phyloP scores from a whole-genome alignment of 1,139 yeast species.

The Blastobotrys malaysiensis region DNA sequence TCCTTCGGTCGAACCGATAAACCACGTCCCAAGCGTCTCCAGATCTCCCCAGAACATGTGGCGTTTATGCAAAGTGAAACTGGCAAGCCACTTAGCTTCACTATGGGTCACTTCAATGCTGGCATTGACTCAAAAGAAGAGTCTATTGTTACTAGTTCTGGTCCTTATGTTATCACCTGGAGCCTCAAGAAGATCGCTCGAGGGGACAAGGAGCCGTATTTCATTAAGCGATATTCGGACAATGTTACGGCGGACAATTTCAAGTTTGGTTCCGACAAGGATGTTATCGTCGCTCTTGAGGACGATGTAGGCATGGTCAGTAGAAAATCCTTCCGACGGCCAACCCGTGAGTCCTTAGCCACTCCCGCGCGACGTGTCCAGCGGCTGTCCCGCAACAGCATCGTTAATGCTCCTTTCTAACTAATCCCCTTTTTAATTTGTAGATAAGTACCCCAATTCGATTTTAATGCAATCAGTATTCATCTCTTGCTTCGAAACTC shows the following conservation, averaged over 20 bases:
- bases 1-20: conserved; percentile 60
- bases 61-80: conserved; percentile 55
- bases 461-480: neutral
- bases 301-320: conserved; percentile 67
- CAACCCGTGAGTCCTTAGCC: conserved; percentile 45
- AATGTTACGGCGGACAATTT: conserved; percentile 73
- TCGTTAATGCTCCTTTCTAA: conserved; percentile 32
- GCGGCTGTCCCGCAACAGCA: conserved; percentile 27
- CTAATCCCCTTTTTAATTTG: neutral
- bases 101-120: conserved; percentile 71
- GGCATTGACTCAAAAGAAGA: conserved; percentile 61
- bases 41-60: conserved; percentile 66
- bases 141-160: conserved; percentile 67
- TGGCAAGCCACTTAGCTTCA: conserved; percentile 50
- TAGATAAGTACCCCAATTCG: neutral
- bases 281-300: conserved; percentile 63
- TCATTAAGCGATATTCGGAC: conserved; percentile 57
- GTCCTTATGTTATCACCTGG: conserved; percentile 82
- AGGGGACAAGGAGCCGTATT: conserved; percentile 53
- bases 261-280: conserved; percentile 64
- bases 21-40: conserved; percentile 65
- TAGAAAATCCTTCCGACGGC: conserved; percentile 51
- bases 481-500: conserved; percentile 31
- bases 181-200: conserved; percentile 54
- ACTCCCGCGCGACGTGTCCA: conserved; percentile 28